A percentile compares a stretch with the other conserved stretches of the same genome.
Evolutionary conservation across 345 rosid genomes (phyloP).

Genomic region (Eucalyptus marginata): DNA sequence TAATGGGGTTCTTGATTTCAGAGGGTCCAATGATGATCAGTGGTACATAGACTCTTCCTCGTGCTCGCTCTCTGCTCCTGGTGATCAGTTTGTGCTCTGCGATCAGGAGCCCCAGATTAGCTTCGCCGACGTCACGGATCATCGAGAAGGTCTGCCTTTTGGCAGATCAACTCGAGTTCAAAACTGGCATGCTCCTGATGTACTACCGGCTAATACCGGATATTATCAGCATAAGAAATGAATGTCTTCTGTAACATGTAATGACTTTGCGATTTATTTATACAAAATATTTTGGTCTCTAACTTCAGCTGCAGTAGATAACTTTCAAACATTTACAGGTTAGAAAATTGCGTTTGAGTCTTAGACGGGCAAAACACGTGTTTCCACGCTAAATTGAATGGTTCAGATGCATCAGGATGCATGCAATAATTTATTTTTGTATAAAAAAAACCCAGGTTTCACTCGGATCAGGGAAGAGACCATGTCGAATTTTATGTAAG

Average conservation of each 20-base stretch:
- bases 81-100: slow-evolving; percentile 11
- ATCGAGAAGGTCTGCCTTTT: background rate
- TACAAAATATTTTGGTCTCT: background rate
- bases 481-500: background rate
- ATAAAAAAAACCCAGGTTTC: background rate
- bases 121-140: slow-evolving; percentile 2
- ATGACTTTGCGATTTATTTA: background rate
- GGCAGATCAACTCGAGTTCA: background rate
- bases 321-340: background rate
- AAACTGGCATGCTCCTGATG: background rate
- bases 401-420: background rate
- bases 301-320: background rate
- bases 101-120: slow-evolving; percentile 53
- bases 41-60: slow-evolving; percentile 22
- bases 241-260: background rate
- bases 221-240: background rate
- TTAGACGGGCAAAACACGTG: background rate
- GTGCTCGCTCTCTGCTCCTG: slow-evolving; percentile 1
- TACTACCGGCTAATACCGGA: background rate
- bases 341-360: background rate
- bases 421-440: background rate
- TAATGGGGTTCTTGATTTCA: background rate
- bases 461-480: background rate
- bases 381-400: background rate
- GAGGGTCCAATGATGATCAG: background rate